Evolutionary conservation across 805 yeast species (phyloP).

Genomic region (Saturnispora kantuleensis): DNA sequence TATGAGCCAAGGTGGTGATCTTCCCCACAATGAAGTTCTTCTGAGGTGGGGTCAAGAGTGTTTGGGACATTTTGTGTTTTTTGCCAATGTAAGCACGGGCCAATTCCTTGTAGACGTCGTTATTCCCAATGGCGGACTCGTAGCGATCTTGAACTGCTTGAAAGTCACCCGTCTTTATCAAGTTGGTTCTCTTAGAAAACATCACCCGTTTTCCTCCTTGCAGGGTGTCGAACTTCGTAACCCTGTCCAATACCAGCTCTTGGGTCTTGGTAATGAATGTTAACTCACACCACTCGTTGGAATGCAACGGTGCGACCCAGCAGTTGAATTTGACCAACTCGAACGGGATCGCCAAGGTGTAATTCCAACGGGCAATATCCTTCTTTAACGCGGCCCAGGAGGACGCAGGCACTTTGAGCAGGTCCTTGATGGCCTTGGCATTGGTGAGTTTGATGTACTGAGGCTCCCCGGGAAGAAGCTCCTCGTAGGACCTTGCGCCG

Average conservation of each 20-base stretch:
- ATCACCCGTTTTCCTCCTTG: neutral
- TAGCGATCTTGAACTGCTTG: neutral
- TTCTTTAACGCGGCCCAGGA: neutral
- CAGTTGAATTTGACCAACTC: slow-evolving; percentile 9
- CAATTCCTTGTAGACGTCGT: neutral
- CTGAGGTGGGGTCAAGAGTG: slow-evolving; percentile 3
- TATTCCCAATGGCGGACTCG: neutral
- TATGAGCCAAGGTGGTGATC: slow-evolving; percentile 10
- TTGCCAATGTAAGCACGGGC: neutral
- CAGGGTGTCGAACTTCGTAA: slow-evolving; percentile 8
- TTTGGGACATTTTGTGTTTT: slow-evolving; percentile 1
- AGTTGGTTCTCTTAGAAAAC: neutral
- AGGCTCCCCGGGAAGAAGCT: slow-evolving; percentile 15
- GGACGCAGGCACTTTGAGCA: slow-evolving; percentile 10
- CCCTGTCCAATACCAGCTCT: slow-evolving; percentile 6
- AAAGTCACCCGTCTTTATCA: slow-evolving; percentile 4
- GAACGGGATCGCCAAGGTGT: slow-evolving; percentile 9
- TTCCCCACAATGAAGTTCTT: slow-evolving; percentile 8
- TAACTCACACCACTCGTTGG: slow-evolving; percentile 8
- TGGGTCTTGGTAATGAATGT: slow-evolving; percentile 6
- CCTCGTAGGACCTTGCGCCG: slow-evolving; percentile 3
- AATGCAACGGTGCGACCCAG: slow-evolving; percentile 1
- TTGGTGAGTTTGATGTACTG: slow-evolving; percentile 23
- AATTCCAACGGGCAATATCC: slow-evolving; percentile 2
- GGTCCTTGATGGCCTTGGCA: slow-evolving; percentile 21